A percentile compares a stretch with the other conserved stretches of the same genome.
phyloP scores from a whole-genome alignment of 2,329 filamentous ascomycete genomes.

The Seiridium unicorne region DNA sequence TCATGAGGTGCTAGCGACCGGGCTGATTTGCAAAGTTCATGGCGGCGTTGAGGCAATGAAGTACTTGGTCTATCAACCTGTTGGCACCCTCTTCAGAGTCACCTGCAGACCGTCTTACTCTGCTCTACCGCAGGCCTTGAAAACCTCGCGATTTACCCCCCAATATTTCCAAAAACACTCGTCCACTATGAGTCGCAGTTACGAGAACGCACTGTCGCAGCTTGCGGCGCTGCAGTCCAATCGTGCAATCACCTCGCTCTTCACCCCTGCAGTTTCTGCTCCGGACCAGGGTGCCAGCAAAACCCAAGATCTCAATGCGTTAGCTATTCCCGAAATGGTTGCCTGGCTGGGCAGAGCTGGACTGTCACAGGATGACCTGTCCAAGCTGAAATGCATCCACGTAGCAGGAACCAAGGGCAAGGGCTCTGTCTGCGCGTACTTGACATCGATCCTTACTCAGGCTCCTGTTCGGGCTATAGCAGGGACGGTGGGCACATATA shows the following conservation, averaged over 20 bases:
- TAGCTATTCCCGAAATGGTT: slow-evolving; percentile 78
- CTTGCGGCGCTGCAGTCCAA: slow-evolving; percentile 81
- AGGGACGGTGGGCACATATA: slow-evolving; percentile 69
- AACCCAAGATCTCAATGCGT: slow-evolving; percentile 58
- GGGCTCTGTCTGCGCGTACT: slow-evolving; percentile 82
- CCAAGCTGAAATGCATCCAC: slow-evolving; percentile 61
- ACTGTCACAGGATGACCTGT: slow-evolving; percentile 54
- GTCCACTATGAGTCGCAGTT: slow-evolving; percentile 34
- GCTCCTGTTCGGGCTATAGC: slow-evolving; percentile 28
- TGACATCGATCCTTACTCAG: slow-evolving; percentile 70
- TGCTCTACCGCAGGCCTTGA: background rate
- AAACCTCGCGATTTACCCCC: too few relatives aligned
- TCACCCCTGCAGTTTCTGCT: slow-evolving; percentile 40
- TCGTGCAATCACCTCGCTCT: slow-evolving; percentile 58
- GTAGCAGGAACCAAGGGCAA: slow-evolving; percentile 95
- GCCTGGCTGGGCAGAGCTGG: slow-evolving; percentile 75
- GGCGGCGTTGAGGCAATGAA: too few relatives aligned
- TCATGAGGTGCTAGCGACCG: too few relatives aligned
- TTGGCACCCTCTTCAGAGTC: background rate
- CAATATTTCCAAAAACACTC: background rate
- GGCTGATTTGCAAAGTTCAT: too few relatives aligned
- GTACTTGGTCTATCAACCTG: too few relatives aligned
- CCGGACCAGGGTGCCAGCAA: slow-evolving; percentile 45
- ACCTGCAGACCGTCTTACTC: background rate
- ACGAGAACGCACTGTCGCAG: slow-evolving; percentile 68